Conservation (phyloP, 2,329 filamentous ascomycete species). For the Aspergillus ruber region DNA sequence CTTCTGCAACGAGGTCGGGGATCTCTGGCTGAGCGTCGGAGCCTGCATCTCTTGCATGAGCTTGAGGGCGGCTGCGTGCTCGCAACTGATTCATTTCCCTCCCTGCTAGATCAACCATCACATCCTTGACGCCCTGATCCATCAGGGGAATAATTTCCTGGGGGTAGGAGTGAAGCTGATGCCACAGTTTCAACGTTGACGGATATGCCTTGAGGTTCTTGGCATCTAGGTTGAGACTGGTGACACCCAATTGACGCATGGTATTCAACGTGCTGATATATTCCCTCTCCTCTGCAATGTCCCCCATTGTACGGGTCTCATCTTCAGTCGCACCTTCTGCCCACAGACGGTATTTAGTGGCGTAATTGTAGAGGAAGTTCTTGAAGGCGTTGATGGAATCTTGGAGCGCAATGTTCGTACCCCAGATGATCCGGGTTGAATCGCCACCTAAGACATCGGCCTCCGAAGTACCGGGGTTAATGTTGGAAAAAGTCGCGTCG, state of each 20-base stretch:
- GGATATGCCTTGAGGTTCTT: constrained; percentile 89
- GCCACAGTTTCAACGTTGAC: constrained; percentile 86
- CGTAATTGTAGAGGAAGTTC: constrained; percentile 87
- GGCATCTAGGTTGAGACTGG: constrained; percentile 79
- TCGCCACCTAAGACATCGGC: constrained; percentile 79
- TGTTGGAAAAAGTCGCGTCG: constrained; percentile 60
- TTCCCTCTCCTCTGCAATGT: constrained; percentile 69
- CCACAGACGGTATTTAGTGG: constrained; percentile 89
- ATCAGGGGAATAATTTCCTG: constrained; percentile 95
- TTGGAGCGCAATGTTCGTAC: constrained; percentile 89
- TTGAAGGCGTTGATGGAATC: constrained; percentile 84
- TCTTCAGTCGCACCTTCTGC: constrained; percentile 74
- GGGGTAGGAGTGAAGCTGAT: constrained; percentile 88
- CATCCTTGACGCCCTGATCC: constrained; percentile 89
- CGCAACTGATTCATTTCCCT: constrained; percentile 68
- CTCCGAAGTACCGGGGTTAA: constrained; percentile 82
- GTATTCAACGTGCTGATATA: constrained; percentile 81
- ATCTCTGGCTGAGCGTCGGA: constrained; percentile 59
- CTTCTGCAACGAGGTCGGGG: constrained; percentile 68
- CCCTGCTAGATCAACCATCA: constrained; percentile 83
- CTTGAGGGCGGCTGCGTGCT: constrained; percentile 46
- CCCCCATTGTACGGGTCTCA: constrained; percentile 60
- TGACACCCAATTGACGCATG: constrained; percentile 81
- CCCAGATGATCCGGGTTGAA: constrained; percentile 84
- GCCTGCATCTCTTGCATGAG: constrained; percentile 51